Conservation (phyloP, 495 filamentous ascomycete genomes). For the Pseudomonodictys pantanalensis region DNA sequence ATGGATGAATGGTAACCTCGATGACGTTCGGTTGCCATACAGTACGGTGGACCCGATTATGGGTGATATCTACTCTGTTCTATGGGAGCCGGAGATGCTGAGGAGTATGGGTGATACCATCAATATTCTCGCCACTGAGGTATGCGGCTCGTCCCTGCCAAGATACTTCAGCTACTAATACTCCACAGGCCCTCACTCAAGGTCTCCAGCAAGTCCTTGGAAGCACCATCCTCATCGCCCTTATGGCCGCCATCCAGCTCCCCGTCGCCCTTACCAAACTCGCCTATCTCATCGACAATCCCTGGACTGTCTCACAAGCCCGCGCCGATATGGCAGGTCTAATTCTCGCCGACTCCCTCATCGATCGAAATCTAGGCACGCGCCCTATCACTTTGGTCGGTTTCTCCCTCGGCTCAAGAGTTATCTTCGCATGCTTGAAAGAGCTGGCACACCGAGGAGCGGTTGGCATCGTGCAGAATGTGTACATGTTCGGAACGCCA, state of each 20-base stretch:
- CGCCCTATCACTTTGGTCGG: slow-evolving; percentile 94
- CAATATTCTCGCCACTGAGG: slow-evolving; percentile 96
- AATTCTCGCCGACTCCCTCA: slow-evolving; percentile 93
- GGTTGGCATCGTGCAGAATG: slow-evolving; percentile 90
- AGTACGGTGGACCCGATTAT: slow-evolving; percentile 96
- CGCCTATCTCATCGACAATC: slow-evolving; percentile 95
- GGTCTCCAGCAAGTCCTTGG: slow-evolving; percentile 94
- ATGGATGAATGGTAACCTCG: slow-evolving; percentile 98
- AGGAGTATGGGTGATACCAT: slow-evolving; percentile 96
- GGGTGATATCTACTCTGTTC: slow-evolving; percentile 95
- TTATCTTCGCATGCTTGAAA: slow-evolving; percentile 88
- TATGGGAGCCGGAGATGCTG: slow-evolving; percentile 99
- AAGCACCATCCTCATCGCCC: slow-evolving; percentile 76
- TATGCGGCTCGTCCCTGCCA: no score
- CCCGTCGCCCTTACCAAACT: slow-evolving; percentile 93
- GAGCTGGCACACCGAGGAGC: slow-evolving; percentile 86
- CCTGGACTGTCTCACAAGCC: slow-evolving; percentile 91
- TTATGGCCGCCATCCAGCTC: slow-evolving; percentile 93
- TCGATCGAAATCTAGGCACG: slow-evolving; percentile 85
- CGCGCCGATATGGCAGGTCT: slow-evolving; percentile 83
- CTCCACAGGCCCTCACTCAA: slow-evolving; percentile 81
- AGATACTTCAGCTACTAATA: no score
- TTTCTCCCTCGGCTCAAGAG: slow-evolving; percentile 86
- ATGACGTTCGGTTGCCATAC: slow-evolving; percentile 92
- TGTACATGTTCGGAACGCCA: slow-evolving; percentile 90